A percentile compares a stretch with the other conserved stretches of the same genome.
Conservation (phyloP, 257 asterid species). For the Ligustrum vulgare region DNA sequence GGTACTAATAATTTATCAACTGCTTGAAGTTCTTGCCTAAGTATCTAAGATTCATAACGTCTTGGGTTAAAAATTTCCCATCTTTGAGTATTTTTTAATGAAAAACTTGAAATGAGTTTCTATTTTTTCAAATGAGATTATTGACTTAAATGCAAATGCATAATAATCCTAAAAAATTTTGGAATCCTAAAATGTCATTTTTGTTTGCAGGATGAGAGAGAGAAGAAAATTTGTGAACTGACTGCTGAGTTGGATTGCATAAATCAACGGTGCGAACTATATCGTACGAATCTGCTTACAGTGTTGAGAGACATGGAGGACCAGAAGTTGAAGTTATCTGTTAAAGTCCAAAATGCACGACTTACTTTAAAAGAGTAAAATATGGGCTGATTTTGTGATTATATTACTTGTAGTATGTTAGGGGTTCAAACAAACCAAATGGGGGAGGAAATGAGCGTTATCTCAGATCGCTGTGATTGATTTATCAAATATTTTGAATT, state of each 20-base stretch:
- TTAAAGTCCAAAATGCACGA: conserved; percentile 89
- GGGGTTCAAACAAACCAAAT: not conserved
- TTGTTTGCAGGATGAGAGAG: conserved; percentile 73
- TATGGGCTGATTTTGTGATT: not conserved
- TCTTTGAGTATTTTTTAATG: not conserved
- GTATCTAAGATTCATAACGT: not conserved
- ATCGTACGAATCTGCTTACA: conserved; percentile 73
- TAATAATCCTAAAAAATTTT: too few relatives aligned
- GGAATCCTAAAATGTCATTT: not conserved
- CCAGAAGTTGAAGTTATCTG: conserved; percentile 85
- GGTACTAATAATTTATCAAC: not conserved
- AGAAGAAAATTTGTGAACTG: conserved; percentile 63
- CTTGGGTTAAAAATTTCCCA: not conserved
- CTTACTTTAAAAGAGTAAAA: conserved; percentile 73
- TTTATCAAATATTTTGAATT: too few relatives aligned
- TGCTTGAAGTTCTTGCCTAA: not conserved
- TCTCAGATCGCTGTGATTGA: not conserved
- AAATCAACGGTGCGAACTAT: conserved; percentile 66
- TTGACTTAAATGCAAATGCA: not conserved
- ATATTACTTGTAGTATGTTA: not conserved
- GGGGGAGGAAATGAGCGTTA: not conserved
- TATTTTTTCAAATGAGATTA: not conserved
- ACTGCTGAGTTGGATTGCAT: conserved; percentile 50
- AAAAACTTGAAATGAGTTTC: not conserved
- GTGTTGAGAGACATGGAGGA: conserved; percentile 86